Evolutionary conservation across 1,139 yeast genomes (phyloP).

Genomic region (Hanseniaspora uvarum): DNA sequence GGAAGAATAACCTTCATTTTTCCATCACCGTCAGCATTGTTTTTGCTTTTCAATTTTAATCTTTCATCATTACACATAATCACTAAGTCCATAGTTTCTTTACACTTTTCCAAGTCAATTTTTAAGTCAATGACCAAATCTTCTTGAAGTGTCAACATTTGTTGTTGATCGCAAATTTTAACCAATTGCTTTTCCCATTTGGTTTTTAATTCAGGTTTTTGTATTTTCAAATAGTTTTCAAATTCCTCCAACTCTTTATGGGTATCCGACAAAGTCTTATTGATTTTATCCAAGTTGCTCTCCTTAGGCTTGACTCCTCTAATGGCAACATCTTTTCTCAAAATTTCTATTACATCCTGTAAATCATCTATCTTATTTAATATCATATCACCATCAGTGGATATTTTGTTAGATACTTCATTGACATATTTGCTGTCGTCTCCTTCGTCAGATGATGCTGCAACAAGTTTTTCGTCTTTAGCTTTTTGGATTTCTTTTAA

Average conservation of each 20-base stretch:
- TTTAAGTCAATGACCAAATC: constrained; percentile 69
- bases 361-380: constrained; percentile 79
- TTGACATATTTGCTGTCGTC: constrained; percentile 53
- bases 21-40: constrained; percentile 19
- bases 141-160: constrained; percentile 79
- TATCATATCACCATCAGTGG: constrained; percentile 64
- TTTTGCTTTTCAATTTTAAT: constrained; percentile 33
- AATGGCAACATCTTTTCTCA: constrained; percentile 84
- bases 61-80: constrained; percentile 77
- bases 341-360: constrained; percentile 82
- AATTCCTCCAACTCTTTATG: constrained; percentile 43
- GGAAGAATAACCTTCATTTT: constrained; percentile 34
- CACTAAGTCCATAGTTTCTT: constrained; percentile 70
- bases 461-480: background rate
- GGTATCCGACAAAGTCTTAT: constrained; percentile 56
- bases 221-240: constrained; percentile 53
- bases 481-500: constrained; percentile 3
- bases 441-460: background rate
- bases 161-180: constrained; percentile 87
- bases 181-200: constrained; percentile 90
- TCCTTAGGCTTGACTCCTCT: constrained; percentile 78
- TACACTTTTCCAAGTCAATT: constrained; percentile 70
- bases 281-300: constrained; percentile 58
- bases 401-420: constrained; percentile 59
- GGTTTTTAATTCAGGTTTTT: constrained; percentile 77